Conservation (phyloP, 169 alveolate species). For the Plasmodium yoelii region DNA sequence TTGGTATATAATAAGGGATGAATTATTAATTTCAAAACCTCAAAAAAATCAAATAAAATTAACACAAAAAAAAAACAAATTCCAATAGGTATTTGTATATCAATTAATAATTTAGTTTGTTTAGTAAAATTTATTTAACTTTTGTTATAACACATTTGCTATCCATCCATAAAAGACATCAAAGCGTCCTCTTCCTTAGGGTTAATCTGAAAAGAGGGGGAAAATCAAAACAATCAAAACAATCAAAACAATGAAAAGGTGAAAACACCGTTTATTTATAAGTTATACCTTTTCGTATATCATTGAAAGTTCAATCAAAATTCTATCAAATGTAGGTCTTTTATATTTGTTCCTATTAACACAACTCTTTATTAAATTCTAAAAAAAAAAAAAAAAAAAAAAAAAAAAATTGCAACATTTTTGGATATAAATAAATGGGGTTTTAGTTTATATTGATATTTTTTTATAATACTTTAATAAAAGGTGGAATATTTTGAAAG, state of each 20-base stretch:
- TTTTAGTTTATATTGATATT: neutral
- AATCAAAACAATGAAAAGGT: too few species aligned
- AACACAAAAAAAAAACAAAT: neutral
- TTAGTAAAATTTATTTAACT: too few species aligned
- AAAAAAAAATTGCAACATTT: constrained; percentile 5
- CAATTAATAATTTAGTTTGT: too few species aligned
- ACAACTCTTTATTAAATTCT: constrained; percentile 56
- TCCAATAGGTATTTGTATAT: too few species aligned
- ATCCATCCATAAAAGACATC: constrained; percentile 77
- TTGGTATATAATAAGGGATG: too few species aligned
- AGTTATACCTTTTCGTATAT: constrained; percentile 50
- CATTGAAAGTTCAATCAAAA: constrained; percentile 16
- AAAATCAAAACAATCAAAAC: too few species aligned
- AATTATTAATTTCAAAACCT: too few species aligned
- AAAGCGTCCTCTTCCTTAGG: constrained; percentile 76
- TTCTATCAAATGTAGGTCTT: constrained; percentile 65
- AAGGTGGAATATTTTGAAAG: constrained; percentile 38
- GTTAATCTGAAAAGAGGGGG: constrained; percentile 31
- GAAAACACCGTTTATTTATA: too few species aligned
- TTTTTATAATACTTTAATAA: constrained; percentile 57
- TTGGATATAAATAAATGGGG: neutral
- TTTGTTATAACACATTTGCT: neutral
- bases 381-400: neutral
- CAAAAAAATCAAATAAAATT: neutral
- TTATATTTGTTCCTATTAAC: constrained; percentile 32